These are phyloP conservation scores for Magnusiomyces suaveolens DNA, from an alignment of 1,139 yeast genomes.

Conservation along the genomic window DNA sequence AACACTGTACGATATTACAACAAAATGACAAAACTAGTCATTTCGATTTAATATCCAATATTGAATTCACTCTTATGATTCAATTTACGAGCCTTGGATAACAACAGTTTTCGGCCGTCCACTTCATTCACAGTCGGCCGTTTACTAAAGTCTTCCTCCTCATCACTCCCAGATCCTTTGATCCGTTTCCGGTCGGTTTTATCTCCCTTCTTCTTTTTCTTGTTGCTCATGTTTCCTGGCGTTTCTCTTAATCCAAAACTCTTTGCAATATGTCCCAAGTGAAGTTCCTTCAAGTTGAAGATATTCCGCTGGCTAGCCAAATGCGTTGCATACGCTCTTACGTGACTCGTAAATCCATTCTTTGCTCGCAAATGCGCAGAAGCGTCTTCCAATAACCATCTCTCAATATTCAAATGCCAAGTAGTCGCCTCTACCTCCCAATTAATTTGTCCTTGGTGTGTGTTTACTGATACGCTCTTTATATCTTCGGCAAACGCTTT, in stretches of 20 bases:
- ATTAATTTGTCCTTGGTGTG: slow-evolving; percentile 25
- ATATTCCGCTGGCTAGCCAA: slow-evolving; percentile 63
- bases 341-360: slow-evolving; percentile 76
- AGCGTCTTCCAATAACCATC: slow-evolving; percentile 70
- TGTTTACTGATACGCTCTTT: slow-evolving; percentile 12
- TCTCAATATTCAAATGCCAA: slow-evolving; percentile 84
- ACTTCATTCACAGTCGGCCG: slow-evolving; percentile 2
- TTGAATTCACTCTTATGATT: slow-evolving; percentile 61
- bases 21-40: too few relatives aligned
- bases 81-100: slow-evolving; percentile 54
- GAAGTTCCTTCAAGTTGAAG: slow-evolving; percentile 73
- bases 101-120: slow-evolving; percentile 50
- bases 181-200: slow-evolving; percentile 25
- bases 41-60: slow-evolving; percentile 35
- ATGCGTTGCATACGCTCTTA: slow-evolving; percentile 96
- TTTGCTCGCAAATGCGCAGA: slow-evolving; percentile 61
- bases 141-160: slow-evolving; percentile 12
- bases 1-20: too few relatives aligned
- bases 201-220: slow-evolving; percentile 22
- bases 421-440: slow-evolving; percentile 97
- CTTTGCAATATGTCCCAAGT: slow-evolving; percentile 92
- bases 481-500: slow-evolving; percentile 42
- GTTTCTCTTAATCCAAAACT: slow-evolving; percentile 90
- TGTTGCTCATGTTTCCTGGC: slow-evolving; percentile 51
- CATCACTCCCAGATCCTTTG: slow-evolving; percentile 3